Conservation (phyloP, 2,329 filamentous ascomycete genomes). For the Colletotrichum siamense region DNA sequence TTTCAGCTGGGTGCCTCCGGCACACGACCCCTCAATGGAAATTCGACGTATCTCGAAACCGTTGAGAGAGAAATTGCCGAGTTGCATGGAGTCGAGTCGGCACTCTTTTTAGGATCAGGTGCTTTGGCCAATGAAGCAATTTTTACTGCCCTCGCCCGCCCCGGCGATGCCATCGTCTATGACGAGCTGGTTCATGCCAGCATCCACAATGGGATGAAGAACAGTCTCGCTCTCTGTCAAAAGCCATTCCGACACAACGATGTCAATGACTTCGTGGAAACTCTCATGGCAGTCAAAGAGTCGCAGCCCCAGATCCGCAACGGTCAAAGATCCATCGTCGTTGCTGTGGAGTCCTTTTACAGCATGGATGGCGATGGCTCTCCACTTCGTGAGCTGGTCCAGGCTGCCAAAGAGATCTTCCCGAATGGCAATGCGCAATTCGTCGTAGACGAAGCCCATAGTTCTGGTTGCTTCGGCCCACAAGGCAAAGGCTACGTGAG, state of each 20-base stretch:
- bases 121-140: slow-evolving; percentile 60
- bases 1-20: too few species aligned
- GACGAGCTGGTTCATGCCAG: slow-evolving; percentile 74
- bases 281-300: slow-evolving; percentile 34
- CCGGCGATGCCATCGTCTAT: slow-evolving; percentile 63
- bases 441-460: slow-evolving; percentile 62
- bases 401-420: slow-evolving; percentile 36
- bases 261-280: slow-evolving; percentile 34
- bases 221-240: slow-evolving; percentile 53
- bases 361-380: slow-evolving; percentile 53
- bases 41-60: slow-evolving; percentile 44
- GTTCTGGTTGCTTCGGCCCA: slow-evolving; percentile 54
- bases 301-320: slow-evolving; percentile 32
- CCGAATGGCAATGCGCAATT: slow-evolving; percentile 48
- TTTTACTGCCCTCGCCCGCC: slow-evolving; percentile 52
- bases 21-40: too few species aligned
- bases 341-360: slow-evolving; percentile 48
- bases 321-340: slow-evolving; percentile 38
- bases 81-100: slow-evolving; percentile 64
- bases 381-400: slow-evolving; percentile 42
- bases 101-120: slow-evolving; percentile 65
- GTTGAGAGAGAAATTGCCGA: slow-evolving; percentile 66
- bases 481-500: slow-evolving; percentile 55
- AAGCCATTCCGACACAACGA: slow-evolving; percentile 53
- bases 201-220: slow-evolving; percentile 66